These are phyloP conservation scores for Ichthyophthirius multifiliis DNA, from an alignment of 169 alveolate species.

Conservation along the genomic window DNA sequence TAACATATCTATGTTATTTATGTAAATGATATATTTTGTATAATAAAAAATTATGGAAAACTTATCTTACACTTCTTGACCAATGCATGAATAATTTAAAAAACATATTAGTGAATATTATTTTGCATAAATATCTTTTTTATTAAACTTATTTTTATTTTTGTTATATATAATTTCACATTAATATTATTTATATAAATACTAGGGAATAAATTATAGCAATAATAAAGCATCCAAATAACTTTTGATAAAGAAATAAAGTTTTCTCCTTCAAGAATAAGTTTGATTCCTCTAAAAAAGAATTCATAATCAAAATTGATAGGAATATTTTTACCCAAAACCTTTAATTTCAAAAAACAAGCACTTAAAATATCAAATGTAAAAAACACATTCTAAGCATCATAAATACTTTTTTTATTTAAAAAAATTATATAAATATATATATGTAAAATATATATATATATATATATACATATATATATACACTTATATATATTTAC, in stretches of 20 bases:
- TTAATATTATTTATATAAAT: neutral
- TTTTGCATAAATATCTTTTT: constrained; percentile 18
- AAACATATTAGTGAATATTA: constrained; percentile 12
- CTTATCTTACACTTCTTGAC: constrained; percentile 28
- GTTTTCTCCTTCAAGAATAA: constrained; percentile 20
- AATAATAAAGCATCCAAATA: constrained; percentile 14
- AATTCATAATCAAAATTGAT: constrained; percentile 31
- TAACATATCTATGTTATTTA: neutral
- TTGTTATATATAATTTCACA: neutral
- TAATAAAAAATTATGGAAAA: constrained; percentile 13
- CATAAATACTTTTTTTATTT: constrained; percentile 11
- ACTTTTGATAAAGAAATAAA: constrained; percentile 20
- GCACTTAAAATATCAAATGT: constrained; percentile 14
- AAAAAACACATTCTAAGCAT: constrained; percentile 8
- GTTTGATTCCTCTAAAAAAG: constrained; percentile 30
- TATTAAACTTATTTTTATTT: neutral
- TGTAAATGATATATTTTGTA: constrained; percentile 33
- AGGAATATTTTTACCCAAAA: neutral
- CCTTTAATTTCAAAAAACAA: constrained; percentile 7
- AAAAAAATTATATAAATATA: neutral
- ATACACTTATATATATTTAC: no score
- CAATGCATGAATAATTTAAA: constrained; percentile 33
- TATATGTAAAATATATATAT: neutral
- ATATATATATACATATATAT: no score
- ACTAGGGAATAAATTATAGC: constrained; percentile 24